These are phyloP conservation scores for Colletotrichum acutatum DNA, from an alignment of 2,329 filamentous ascomycete species.

Conservation along the genomic window DNA sequence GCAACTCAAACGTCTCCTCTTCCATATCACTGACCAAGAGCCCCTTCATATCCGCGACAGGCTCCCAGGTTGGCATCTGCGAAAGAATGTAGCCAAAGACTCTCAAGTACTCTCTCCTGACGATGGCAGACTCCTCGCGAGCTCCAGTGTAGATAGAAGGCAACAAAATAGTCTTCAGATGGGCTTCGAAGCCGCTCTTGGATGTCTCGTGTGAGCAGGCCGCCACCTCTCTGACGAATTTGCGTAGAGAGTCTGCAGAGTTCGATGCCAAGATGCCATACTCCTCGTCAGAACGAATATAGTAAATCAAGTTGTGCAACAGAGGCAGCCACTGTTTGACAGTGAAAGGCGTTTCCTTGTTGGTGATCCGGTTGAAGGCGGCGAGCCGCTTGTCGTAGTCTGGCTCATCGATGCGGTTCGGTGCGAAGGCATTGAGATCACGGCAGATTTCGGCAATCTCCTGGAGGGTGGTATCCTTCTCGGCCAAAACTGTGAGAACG, in stretches of 20 bases:
- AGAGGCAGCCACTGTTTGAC: slow-evolving; percentile 86
- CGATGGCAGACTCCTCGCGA: slow-evolving; percentile 82
- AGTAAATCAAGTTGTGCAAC: slow-evolving; percentile 89
- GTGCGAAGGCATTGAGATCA: slow-evolving; percentile 83
- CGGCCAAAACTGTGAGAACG: slow-evolving; percentile 77
- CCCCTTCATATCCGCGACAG: slow-evolving; percentile 78
- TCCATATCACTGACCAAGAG: slow-evolving; percentile 68
- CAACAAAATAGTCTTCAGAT: slow-evolving; percentile 74
- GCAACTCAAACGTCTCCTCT: slow-evolving; percentile 73
- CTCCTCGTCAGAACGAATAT: slow-evolving; percentile 87
- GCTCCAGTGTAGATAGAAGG: slow-evolving; percentile 82
- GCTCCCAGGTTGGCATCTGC: slow-evolving; percentile 74
- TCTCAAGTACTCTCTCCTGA: slow-evolving; percentile 83
- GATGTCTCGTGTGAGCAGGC: slow-evolving; percentile 52
- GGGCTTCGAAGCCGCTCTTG: slow-evolving; percentile 62
- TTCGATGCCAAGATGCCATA: slow-evolving; percentile 84
- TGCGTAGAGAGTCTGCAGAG: slow-evolving; percentile 82
- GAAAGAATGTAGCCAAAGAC: slow-evolving; percentile 84
- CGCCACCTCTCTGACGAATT: slow-evolving; percentile 76
- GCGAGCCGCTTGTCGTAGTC: slow-evolving; percentile 86
- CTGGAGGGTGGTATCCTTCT: slow-evolving; percentile 68
- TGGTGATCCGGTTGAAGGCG: slow-evolving; percentile 80
- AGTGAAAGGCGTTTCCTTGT: slow-evolving; percentile 68
- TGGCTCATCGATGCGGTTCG: slow-evolving; percentile 80
- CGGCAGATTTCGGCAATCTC: slow-evolving; percentile 77